Evolutionary conservation across 2,329 filamentous ascomycete species (phyloP).

Genomic region (Teratosphaeria zuluensis): DNA sequence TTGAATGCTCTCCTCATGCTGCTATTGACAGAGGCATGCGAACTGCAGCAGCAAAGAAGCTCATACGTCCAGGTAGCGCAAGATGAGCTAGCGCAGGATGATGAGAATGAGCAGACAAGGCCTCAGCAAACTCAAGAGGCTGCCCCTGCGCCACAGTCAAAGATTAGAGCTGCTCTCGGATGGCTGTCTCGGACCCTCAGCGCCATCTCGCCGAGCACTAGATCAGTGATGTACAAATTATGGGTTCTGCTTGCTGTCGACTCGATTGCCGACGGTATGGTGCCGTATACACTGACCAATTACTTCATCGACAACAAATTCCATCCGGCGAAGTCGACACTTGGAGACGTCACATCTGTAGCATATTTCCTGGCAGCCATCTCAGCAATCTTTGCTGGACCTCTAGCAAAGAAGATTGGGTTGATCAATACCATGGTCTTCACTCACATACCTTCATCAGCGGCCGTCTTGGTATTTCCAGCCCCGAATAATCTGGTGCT

Average conservation of each 20-base stretch:
- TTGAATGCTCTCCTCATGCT: constrained; percentile 41
- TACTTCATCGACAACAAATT: constrained; percentile 51
- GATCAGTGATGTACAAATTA: constrained; percentile 48
- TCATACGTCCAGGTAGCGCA: constrained; percentile 22
- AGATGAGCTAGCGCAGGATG: constrained; percentile 20
- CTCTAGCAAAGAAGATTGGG: constrained; percentile 55
- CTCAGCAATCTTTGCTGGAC: constrained; percentile 44
- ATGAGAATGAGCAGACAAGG: constrained; percentile 9
- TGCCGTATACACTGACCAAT: constrained; percentile 42
- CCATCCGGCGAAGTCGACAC: constrained; percentile 39
- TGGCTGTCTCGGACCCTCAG: constrained; percentile 32
- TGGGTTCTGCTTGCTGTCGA: constrained; percentile 61
- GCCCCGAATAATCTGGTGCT: constrained; percentile 42
- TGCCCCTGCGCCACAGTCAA: not conserved
- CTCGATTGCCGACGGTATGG: constrained; percentile 57
- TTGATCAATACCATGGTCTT: constrained; percentile 58
- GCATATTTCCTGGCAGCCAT: constrained; percentile 34
- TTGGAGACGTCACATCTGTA: constrained; percentile 46
- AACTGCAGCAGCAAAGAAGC: constrained; percentile 27
- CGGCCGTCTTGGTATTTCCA: constrained; percentile 52
- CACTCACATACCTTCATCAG: constrained; percentile 47
- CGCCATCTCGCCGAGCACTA: constrained; percentile 48
- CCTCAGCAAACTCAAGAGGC: not conserved
- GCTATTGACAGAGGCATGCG: constrained; percentile 42
- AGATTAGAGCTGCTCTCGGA: constrained; percentile 1